Percentiles rank a stretch among this genome's conserved stretches.
Evolutionary conservation across 768 basidiomycete genomes (phyloP).

Genomic region (Pleurotus ostreatus): DNA sequence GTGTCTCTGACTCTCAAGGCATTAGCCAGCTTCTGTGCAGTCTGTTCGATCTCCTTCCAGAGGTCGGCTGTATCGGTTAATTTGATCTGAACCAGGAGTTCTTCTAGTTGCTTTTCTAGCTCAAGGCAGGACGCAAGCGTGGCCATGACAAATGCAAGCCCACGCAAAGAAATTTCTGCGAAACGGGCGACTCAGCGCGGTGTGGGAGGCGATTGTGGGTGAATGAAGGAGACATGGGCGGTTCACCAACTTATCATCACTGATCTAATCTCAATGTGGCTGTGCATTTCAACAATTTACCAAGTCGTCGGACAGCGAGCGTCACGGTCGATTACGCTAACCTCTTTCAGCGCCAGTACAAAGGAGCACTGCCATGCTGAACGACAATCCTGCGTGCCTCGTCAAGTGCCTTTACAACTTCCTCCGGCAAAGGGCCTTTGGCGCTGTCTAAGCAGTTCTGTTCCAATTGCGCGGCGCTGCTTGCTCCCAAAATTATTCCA

Average conservation of each 20-base stretch:
- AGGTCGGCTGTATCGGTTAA: constrained; percentile 25
- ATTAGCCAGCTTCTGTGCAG: constrained; percentile 59
- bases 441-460: constrained; percentile 41
- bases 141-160: background rate
- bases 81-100: constrained; percentile 27
- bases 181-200: background rate
- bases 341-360: constrained; percentile 4
- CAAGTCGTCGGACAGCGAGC: no score
- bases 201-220: no score
- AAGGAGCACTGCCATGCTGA: constrained; percentile 16
- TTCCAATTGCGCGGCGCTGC: constrained; percentile 38
- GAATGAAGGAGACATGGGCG: background rate
- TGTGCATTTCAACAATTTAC: background rate
- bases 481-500: constrained; percentile 47
- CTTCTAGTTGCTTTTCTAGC: constrained; percentile 29
- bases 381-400: constrained; percentile 41
- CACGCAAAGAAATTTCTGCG: background rate
- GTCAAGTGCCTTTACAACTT: constrained; percentile 46
- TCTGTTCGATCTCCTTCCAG: constrained; percentile 51
- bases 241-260: background rate
- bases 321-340: no score
- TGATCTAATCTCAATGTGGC: constrained; percentile 8
- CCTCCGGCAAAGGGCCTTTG: constrained; percentile 52
- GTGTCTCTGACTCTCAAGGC: constrained; percentile 53
- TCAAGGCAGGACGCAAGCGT: background rate